phyloP scores from a whole-genome alignment of 352 stramenopile species.

The Phytopythium delawarense region DNA sequence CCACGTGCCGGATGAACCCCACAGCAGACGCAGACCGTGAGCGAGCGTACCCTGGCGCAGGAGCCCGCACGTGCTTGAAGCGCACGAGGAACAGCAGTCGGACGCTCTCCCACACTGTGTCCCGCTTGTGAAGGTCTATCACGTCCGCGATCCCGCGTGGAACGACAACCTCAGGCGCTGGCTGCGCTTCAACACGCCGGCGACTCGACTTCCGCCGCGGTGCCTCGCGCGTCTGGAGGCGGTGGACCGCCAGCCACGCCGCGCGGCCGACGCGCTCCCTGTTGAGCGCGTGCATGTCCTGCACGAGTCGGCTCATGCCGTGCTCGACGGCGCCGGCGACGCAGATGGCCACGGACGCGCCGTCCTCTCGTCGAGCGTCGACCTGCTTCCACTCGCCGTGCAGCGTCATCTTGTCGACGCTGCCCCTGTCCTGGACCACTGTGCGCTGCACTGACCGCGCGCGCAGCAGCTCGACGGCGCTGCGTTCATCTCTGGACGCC shows the following conservation, averaged over 20 bases:
- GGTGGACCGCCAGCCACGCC: not conserved
- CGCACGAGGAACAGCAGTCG: not conserved
- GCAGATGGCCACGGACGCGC: not conserved
- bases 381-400: conserved; percentile 3
- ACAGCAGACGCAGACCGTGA: not conserved
- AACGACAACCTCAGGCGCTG: not conserved
- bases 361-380: not conserved
- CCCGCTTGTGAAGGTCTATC: not conserved
- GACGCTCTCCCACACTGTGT: conserved; percentile 2
- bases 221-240: not conserved
- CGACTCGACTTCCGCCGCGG: not conserved
- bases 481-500: not conserved
- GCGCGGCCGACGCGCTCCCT: not conserved
- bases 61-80: not conserved
- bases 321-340: not conserved
- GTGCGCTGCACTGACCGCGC: not conserved
- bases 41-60: not conserved
- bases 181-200: not conserved
- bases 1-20: not conserved
- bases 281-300: conserved; percentile 2
- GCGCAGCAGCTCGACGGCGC: not conserved
- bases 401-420: not conserved
- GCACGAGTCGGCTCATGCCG: not conserved
- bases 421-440: not conserved
- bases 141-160: not conserved